Conservation (phyloP, 768 basidiomycete genomes). For the Leccinum arenicola region DNA sequence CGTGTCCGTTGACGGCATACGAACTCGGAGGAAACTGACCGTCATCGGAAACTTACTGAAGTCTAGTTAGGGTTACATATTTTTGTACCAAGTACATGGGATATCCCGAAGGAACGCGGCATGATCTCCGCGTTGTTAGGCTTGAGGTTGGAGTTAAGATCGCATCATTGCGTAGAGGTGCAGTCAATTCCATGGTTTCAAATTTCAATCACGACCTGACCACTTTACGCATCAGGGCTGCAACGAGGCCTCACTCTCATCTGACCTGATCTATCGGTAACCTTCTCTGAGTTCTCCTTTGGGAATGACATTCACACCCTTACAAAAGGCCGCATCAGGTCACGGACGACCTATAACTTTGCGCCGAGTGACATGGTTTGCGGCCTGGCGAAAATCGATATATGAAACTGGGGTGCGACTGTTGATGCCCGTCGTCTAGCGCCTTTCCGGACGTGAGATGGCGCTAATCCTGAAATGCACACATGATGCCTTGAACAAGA, state of each 20-base stretch:
- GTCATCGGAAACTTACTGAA: background rate
- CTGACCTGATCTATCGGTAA: conserved; percentile 6
- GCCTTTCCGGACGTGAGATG: background rate
- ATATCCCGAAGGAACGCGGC: conserved; percentile 30
- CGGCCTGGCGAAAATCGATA: conserved; percentile 1
- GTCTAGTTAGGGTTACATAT: background rate
- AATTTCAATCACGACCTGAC: conserved; percentile 2
- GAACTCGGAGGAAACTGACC: background rate
- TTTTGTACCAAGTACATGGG: conserved; percentile 23
- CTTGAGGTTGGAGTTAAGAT: conserved; percentile 25
- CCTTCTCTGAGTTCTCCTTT: conserved; percentile 1
- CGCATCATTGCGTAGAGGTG: background rate
- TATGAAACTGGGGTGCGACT: conserved; percentile 1
- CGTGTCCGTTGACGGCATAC: conserved; percentile 41
- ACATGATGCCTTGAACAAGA: conserved; percentile 22
- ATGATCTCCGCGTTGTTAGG: conserved; percentile 31
- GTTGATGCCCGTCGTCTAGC: background rate
- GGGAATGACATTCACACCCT: too few species aligned
- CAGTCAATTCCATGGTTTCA: conserved; percentile 1
- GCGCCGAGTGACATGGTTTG: conserved; percentile 1
- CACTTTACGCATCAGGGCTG: conserved; percentile 4
- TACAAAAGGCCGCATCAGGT: background rate
- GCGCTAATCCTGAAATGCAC: background rate
- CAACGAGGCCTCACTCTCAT: conserved; percentile 3
- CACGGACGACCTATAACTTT: background rate